Base-by-base conservation (phyloP, 2,329 filamentous ascomycete genomes). In the Sarocladiaceae sp. region DNA sequence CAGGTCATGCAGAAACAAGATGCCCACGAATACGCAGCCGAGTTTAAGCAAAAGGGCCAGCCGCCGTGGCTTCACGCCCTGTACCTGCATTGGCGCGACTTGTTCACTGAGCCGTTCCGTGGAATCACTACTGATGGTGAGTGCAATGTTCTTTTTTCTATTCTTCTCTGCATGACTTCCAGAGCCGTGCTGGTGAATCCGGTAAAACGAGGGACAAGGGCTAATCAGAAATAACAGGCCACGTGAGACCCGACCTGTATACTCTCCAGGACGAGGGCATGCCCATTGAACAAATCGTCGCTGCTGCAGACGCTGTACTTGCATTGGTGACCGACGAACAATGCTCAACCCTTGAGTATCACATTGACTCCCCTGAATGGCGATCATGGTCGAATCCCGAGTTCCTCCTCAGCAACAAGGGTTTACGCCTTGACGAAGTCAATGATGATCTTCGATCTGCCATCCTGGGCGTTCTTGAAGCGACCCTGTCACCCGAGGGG, bases 351-450 rank as follows among this genome's bases (percentile, higher is more conserved):
- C 26, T 31, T 28, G 22, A 26, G 22, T 48, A 42, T 59, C 82
- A 87, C 61, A 76, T 90, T 56, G 83, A 88, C 68, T 83, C 83
- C 1, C 80, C 80, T 2, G 82, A 88, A 61, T 90, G 86, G 86
- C 80, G 87, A 46, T 82, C 84, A 11, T 80, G 78, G 78, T 79
- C 77, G 2, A 91, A 91, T 63, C 87, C 87, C 0, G 87, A 91
- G 63, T 87, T 90, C 57, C 72, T 90, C 0, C 70, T 90, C 13
- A 78, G 79, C 51, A 70, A 84, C 64, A 86, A 87, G 64, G 87
- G 87, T 4, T 65, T 91, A 2, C 80, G 87, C 1, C 77, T 90
- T 0, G 87, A 91, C 58, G 84, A 88, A 59, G 54, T 75, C 0
- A 51, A 62, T 1, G 54, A 68, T 0, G 48, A 70, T 0, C 64